phyloP scores from a whole-genome alignment of 1,139 yeast genomes.

The Hyphopichia pseudoburtonii region DNA sequence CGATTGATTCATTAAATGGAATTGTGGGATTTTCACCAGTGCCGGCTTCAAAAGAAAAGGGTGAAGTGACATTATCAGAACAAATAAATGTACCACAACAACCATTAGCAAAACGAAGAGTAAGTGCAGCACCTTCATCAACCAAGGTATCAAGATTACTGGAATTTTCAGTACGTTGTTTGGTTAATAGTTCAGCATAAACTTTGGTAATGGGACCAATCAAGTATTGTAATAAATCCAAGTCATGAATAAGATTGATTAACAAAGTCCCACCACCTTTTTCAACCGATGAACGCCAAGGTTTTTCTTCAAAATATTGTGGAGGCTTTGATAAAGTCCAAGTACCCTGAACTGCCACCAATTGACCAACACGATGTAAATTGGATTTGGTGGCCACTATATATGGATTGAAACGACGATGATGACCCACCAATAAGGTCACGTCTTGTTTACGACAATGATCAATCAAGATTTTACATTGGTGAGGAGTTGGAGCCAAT shows the following conservation, averaged over 20 bases:
- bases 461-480: constrained; percentile 32
- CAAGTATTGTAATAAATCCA: constrained; percentile 41
- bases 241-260: constrained; percentile 43
- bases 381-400: constrained; percentile 35
- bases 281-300: constrained; percentile 38
- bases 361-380: constrained; percentile 28
- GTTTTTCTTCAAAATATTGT: constrained; percentile 34
- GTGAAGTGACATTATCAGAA: constrained; percentile 42
- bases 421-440: constrained; percentile 43
- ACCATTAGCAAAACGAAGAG: constrained; percentile 38
- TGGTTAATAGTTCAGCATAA: constrained; percentile 37
- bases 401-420: constrained; percentile 45
- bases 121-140: constrained; percentile 47
- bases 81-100: constrained; percentile 43
- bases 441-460: constrained; percentile 25
- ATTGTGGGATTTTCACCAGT: constrained; percentile 46
- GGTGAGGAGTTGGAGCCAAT: constrained; percentile 36
- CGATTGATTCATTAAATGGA: constrained; percentile 30
- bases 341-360: constrained; percentile 41
- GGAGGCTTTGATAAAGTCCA: constrained; percentile 42
- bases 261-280: constrained; percentile 42
- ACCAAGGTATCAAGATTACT: constrained; percentile 17
- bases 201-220: constrained; percentile 40
- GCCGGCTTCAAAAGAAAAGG: constrained; percentile 42
- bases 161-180: constrained; percentile 28